Evolutionary conservation across 2,329 filamentous ascomycete species (phyloP), one percentile per base, ranked within the genome.

Genomic region (Aschersonia sp.): DNA sequence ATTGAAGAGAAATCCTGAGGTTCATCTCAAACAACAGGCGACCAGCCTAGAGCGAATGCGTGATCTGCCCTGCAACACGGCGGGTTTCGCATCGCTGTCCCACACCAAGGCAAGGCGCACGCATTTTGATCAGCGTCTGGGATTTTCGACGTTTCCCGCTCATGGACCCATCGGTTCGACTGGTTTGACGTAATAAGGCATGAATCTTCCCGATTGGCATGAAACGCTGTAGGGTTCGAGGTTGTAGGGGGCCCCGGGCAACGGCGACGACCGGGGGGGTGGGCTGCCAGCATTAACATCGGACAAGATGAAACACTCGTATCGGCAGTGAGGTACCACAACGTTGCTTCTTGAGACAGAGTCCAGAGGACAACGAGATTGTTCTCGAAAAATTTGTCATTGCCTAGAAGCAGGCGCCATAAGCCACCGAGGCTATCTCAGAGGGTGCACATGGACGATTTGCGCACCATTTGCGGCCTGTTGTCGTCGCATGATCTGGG

Each of bases 221-320:
- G 44, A 45, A 45, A 45, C 44, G 32, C 44, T 29, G 41, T 42
- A 42, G 35, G 35, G 35, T 37, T 37, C 35, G 35, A 37, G 22
- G 22, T 3, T 12, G 12, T n/a, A 45, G 9, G n/a, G 31, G 31
- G 44, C 30, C 8, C 5, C 8, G 8, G 2, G 35, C 35, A 1
- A 9, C 8, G 35, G 35, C 35, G 35, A 12, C 35, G 35, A 37
- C 35, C 35, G 12, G 35, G 35, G 35, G 12, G 8, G 22, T 22
- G 22, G 22, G 22, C 22, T 22, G 35, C 12, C 35, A 37, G 44
- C 44, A 46, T 46, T 22, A 33, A 46, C 22, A 41, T 46, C 44
- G 44, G 44, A 46, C 30, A 41, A 46, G 44, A 46, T 46, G 44
- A 31, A 46, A 46, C 44, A 33, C 44, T 8, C 35, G 35, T 37